These are phyloP conservation scores for Cladosporium phlei DNA, from an alignment of 2,329 filamentous ascomycete genomes.

Conservation along the genomic window DNA sequence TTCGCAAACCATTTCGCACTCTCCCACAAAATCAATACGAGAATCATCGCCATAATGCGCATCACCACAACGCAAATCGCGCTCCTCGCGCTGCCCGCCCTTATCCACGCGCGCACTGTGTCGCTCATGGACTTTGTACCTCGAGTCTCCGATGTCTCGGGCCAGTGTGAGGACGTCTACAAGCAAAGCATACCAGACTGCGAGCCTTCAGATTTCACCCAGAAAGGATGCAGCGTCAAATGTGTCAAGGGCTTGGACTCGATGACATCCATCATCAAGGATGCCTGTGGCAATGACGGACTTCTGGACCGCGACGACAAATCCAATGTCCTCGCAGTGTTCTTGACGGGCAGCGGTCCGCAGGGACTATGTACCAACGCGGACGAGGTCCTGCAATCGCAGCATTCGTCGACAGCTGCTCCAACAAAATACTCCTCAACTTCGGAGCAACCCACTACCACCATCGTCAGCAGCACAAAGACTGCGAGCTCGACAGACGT, in stretches of 20 bases:
- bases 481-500: conserved; percentile 19
- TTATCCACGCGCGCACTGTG: conserved; percentile 30
- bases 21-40: background rate
- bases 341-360: conserved; percentile 38
- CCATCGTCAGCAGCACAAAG: conserved; percentile 12
- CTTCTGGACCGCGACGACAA: conserved; percentile 21
- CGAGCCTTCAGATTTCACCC: conserved; percentile 35
- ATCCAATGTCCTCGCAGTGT: conserved; percentile 40
- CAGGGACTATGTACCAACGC: conserved; percentile 37
- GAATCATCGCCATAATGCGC: conserved; percentile 11
- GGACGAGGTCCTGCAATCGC: conserved; percentile 16
- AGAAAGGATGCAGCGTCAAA: conserved; percentile 28
- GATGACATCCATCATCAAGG: conserved; percentile 32
- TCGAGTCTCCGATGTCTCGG: conserved; percentile 36
- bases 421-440: conserved; percentile 14
- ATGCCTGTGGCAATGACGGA: conserved; percentile 32
- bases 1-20: no score
- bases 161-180: conserved; percentile 39
- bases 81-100: conserved; percentile 24
- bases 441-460: background rate
- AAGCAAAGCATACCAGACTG: conserved; percentile 38
- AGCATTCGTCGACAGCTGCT: conserved; percentile 13
- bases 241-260: conserved; percentile 39
- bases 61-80: conserved; percentile 14
- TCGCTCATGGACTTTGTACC: conserved; percentile 44